Percentiles rank a stretch among this genome's conserved stretches.
These are phyloP conservation scores for Otatea glauca DNA, from an alignment of 176 grass and related monocot genomes.

Conservation along the genomic window DNA sequence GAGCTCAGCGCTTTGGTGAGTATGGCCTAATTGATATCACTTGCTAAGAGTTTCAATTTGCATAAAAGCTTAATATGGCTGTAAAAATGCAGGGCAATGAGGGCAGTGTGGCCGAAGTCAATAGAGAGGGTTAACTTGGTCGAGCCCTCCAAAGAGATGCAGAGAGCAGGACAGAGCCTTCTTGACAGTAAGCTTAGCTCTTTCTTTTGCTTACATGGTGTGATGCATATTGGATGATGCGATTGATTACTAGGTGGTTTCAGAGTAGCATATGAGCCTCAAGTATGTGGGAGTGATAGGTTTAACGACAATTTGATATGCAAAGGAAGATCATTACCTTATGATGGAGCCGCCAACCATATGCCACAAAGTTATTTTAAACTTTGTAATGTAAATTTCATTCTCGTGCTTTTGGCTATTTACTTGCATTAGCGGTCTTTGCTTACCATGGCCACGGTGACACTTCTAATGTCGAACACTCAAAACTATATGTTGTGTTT, in stretches of 20 bases:
- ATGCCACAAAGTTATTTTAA: constrained; percentile 6
- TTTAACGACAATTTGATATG: neutral
- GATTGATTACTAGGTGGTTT: neutral
- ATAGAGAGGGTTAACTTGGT: constrained; percentile 87
- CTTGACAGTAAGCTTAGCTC: constrained; percentile 69
- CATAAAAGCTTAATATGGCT: constrained; percentile 8
- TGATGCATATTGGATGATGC: too few species aligned
- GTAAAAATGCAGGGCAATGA: constrained; percentile 75
- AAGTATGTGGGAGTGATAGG: neutral
- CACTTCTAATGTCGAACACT: constrained; percentile 12
- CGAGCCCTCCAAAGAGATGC: constrained; percentile 97
- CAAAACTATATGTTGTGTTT: constrained; percentile 17
- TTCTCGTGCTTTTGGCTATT: neutral
- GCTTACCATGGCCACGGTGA: constrained; percentile 10
- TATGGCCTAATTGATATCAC: neutral
- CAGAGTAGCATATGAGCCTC: neutral
- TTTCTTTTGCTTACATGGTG: neutral
- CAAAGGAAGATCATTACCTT: neutral
- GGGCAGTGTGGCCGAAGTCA: constrained; percentile 89
- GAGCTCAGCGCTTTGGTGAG: constrained; percentile 92
- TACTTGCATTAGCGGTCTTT: constrained; percentile 16
- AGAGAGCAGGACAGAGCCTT: constrained; percentile 88
- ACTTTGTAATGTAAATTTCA: constrained; percentile 23
- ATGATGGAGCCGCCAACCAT: neutral
- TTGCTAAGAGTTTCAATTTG: neutral